A percentile compares a stretch with the other conserved stretches of the same genome.
phyloP scores from a whole-genome alignment of 2,329 filamentous ascomycete genomes.

The Trichothecium sympodiale region DNA sequence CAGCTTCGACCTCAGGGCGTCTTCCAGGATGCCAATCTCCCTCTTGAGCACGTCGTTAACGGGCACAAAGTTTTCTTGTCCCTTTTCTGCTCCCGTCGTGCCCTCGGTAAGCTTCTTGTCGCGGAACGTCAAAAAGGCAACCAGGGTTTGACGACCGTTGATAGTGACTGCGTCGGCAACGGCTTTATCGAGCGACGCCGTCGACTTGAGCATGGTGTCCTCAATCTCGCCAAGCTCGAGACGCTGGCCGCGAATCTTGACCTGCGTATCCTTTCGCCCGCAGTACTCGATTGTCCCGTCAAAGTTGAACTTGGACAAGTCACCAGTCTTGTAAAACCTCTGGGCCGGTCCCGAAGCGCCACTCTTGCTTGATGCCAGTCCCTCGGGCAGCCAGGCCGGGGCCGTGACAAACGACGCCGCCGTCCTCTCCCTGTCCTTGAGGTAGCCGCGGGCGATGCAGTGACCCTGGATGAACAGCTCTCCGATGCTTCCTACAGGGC shows the following conservation, averaged over 20 bases:
- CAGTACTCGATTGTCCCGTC: constrained; percentile 2
- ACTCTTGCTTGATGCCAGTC: too few relatives aligned
- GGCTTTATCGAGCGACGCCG: not conserved
- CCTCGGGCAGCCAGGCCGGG: constrained; percentile 3
- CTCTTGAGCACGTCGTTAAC: not conserved
- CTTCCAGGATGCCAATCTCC: not conserved
- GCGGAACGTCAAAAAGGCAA: not conserved
- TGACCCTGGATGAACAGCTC: constrained; percentile 17
- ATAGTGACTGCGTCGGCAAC: not conserved
- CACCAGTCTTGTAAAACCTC: constrained; percentile 1
- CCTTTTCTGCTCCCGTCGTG: not conserved
- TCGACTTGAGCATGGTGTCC: not conserved
- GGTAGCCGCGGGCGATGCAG: constrained; percentile 41
- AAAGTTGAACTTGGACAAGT: not conserved
- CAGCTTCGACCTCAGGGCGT: not conserved
- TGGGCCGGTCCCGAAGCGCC: not conserved
- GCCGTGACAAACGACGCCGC: constrained; percentile 12
- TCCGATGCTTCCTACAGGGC: constrained; percentile 7
- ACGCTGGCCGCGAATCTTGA: constrained; percentile 2
- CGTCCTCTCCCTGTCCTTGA: constrained; percentile 22
- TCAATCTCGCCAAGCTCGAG: constrained; percentile 3
- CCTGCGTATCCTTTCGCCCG: constrained; percentile 1
- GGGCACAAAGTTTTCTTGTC: not conserved
- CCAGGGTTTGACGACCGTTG: not conserved
- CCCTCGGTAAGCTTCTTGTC: not conserved